Conservation (phyloP, 805 yeast genomes). For the Sugiyamaella americana region DNA sequence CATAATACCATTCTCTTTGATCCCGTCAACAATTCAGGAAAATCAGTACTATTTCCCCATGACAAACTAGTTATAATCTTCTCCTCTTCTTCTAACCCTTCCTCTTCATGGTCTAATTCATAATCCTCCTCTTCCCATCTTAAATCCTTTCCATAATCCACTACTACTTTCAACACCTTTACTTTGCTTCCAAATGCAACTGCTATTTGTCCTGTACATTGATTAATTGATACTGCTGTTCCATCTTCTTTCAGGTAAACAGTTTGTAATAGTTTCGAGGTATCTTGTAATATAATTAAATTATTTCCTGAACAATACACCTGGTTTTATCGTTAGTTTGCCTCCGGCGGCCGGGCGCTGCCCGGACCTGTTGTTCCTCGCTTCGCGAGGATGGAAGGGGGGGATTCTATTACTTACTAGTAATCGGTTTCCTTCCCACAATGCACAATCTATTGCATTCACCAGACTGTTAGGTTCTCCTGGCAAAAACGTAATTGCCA, state of each 20-base stretch:
- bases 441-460: conserved; percentile 50
- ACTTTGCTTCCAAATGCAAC: conserved; percentile 22
- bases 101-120: neutral
- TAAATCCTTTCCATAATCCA: conserved; percentile 17
- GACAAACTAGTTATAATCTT: conserved; percentile 37
- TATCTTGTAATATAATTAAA: conserved; percentile 56
- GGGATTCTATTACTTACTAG: conserved; percentile 39
- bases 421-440: conserved; percentile 61
- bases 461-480: conserved; percentile 69
- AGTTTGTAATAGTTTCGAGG: conserved; percentile 61
- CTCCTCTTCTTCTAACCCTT: neutral
- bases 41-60: conserved; percentile 44
- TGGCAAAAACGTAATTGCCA: conserved; percentile 49
- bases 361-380: too few relatives aligned
- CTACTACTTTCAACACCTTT: conserved; percentile 22
- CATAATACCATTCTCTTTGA: conserved; percentile 51
- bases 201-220: conserved; percentile 45
- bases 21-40: conserved; percentile 54
- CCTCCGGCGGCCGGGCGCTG: too few relatives aligned
- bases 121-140: neutral
- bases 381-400: too few relatives aligned
- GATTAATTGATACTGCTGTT: conserved; percentile 56
- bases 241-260: conserved; percentile 66
- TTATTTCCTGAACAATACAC: conserved; percentile 87
- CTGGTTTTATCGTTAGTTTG: too few relatives aligned